phyloP scores from a whole-genome alignment of 148 eudicot genomes.

The Cornus controversa region DNA sequence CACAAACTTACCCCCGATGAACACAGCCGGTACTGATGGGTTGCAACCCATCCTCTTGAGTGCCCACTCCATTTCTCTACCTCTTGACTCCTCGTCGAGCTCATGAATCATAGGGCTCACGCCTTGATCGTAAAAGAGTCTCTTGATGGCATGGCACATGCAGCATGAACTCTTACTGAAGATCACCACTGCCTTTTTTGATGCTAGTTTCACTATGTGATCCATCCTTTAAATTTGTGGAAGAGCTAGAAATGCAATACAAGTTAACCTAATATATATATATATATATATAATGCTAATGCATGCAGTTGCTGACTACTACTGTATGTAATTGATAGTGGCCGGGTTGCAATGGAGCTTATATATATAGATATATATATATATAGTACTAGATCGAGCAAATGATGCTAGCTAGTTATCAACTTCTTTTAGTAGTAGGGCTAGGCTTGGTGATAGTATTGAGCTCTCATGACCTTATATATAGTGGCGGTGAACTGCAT shows the following conservation, averaged over 20 bases:
- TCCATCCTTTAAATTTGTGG: constrained; percentile 23
- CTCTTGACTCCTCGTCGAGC: constrained; percentile 42
- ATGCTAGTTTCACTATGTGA: constrained; percentile 25
- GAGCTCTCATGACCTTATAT: not conserved
- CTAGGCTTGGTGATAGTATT: not conserved
- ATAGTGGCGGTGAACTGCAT: not conserved
- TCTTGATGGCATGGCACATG: constrained; percentile 52
- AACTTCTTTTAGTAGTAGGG: not conserved
- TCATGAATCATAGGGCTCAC: constrained; percentile 46
- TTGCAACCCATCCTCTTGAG: constrained; percentile 39
- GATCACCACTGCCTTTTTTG: constrained; percentile 49
- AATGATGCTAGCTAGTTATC: too few relatives aligned
- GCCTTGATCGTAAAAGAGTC: constrained; percentile 44
- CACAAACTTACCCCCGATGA: constrained; percentile 45
- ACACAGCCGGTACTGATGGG: constrained; percentile 48
- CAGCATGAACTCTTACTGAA: constrained; percentile 53
- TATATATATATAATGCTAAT: too few relatives aligned
- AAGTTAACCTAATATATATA: not conserved
- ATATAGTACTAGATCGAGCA: too few relatives aligned
- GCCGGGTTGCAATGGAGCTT: too few relatives aligned
- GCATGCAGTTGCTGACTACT: too few relatives aligned
- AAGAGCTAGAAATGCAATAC: too few relatives aligned
- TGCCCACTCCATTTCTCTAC: constrained; percentile 43
- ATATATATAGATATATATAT: not conserved
- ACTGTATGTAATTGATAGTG: too few relatives aligned